Conservation (phyloP, 805 yeast species). For the Hanseniaspora meyeri region DNA sequence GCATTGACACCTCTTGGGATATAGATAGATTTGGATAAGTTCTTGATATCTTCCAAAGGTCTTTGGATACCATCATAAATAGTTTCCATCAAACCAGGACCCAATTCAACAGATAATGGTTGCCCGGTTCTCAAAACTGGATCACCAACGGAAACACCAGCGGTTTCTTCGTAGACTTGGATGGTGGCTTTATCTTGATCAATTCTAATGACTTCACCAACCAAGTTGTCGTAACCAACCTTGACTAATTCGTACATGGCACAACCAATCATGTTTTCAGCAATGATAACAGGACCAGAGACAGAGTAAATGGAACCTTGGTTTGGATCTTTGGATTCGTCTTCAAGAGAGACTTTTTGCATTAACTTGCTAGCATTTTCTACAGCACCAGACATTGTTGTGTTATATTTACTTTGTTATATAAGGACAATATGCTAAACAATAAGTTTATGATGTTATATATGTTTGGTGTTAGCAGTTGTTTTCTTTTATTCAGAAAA, state of each 20-base stretch:
- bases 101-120: constrained; percentile 96
- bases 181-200: constrained; percentile 94
- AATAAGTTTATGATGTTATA: neutral
- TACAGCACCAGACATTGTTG: constrained; percentile 74
- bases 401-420: neutral
- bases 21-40: constrained; percentile 77
- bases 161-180: constrained; percentile 98
- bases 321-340: constrained; percentile 49
- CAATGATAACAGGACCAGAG: constrained; percentile 95
- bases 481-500: too few relatives aligned
- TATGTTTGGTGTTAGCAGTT: neutral
- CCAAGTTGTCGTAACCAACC: constrained; percentile 93
- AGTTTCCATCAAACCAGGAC: constrained; percentile 99
- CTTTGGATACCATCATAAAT: constrained; percentile 99
- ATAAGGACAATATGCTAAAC: neutral
- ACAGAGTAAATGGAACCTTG: constrained; percentile 88
- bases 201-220: constrained; percentile 96
- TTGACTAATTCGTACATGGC: constrained; percentile 98
- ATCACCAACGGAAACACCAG: constrained; percentile 98
- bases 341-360: constrained; percentile 71
- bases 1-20: constrained; percentile 98
- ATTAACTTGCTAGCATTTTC: constrained; percentile 94
- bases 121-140: constrained; percentile 97
- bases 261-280: constrained; percentile 98
- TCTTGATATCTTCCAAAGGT: constrained; percentile 88